phyloP scores from a whole-genome alignment of 768 basidiomycete species.

The Macrolepiota albuminosa region DNA sequence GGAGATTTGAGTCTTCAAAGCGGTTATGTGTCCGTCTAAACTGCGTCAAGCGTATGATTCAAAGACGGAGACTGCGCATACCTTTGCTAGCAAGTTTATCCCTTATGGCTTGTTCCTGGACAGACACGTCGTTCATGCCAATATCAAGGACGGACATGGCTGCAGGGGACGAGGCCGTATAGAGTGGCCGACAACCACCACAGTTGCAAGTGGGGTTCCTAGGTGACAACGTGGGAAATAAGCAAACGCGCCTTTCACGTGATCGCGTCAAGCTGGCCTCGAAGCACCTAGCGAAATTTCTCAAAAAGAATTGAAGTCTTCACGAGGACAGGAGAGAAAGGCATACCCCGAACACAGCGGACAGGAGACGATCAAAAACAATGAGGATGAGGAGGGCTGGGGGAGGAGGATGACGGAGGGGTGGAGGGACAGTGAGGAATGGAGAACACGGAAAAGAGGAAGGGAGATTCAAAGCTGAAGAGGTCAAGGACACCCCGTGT shows the following conservation, averaged over 20 bases:
- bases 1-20: constrained; percentile 38
- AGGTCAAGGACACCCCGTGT: too few relatives aligned
- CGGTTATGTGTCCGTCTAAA: constrained; percentile 44
- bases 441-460: too few relatives aligned
- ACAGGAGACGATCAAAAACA: too few relatives aligned
- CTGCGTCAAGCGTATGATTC: constrained; percentile 6
- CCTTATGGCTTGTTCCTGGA: constrained; percentile 41
- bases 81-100: constrained; percentile 50
- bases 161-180: constrained; percentile 7
- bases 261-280: background rate
- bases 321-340: too few relatives aligned
- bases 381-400: too few relatives aligned
- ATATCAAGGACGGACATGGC: constrained; percentile 45
- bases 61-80: constrained; percentile 13
- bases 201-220: background rate
- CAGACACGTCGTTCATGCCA: constrained; percentile 41
- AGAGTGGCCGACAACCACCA: background rate
- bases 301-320: too few relatives aligned
- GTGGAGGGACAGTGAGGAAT: too few relatives aligned
- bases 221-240: background rate
- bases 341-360: too few relatives aligned
- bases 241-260: constrained; percentile 3
- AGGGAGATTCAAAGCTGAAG: too few relatives aligned
- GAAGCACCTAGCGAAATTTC: too few relatives aligned
- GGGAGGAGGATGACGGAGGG: too few relatives aligned